Evolutionary conservation across 768 basidiomycete genomes (phyloP), one percentile per base, ranked within the genome.

Genomic region (Tylopilus balloui): DNA sequence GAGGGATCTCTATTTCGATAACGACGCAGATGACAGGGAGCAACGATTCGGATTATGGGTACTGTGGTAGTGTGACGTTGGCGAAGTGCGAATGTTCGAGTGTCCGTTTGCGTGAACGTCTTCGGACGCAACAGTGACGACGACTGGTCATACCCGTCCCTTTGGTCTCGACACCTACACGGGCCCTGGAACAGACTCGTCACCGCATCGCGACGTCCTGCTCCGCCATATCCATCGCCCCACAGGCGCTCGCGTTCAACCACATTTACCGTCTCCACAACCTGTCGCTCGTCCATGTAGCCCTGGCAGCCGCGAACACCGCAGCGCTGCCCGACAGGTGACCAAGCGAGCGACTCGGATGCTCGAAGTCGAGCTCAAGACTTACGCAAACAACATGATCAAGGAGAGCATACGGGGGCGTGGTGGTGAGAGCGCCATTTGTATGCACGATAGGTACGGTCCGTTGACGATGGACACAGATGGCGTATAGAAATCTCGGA

Each of bases 371-470:
- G 95, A 98, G 66, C 73, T 97, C 62, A 94, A 92, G 78, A 90
- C 87, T 11, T 97, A 97, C 63, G 78, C 84, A 55, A 93, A 89
- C 59, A 98, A 96, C 66, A 86, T 97, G 84, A 96, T 98, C 75
- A 98, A 96, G 70, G 95, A 98, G 77, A 93, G 90, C 76, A 94
- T 96, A 58, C 75, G 95, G 60, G n/a, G n/a, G n/a, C n/a, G n/a
- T n/a, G n/a, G 92, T 95, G 64, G 63, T 77, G 73, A n/a, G 2
- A 5, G 1, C 14, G 3, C 1, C 5, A 2, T 8, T 3, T 21
- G 10, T 29, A 24, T n/a, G 24, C 10, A n/a, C n/a, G 23, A 7
- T 14, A n/a, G 27, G 8, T 6, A 4, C 6, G 4, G 36, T n/a
- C 11, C n/a, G 36, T 17, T 46, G 24, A 31, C 9, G 39, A 8